A percentile compares a stretch with the other conserved stretches of the same genome.
phyloP scores from a whole-genome alignment of 2,329 filamentous ascomycete genomes.

The Atkinsonella texensis region DNA sequence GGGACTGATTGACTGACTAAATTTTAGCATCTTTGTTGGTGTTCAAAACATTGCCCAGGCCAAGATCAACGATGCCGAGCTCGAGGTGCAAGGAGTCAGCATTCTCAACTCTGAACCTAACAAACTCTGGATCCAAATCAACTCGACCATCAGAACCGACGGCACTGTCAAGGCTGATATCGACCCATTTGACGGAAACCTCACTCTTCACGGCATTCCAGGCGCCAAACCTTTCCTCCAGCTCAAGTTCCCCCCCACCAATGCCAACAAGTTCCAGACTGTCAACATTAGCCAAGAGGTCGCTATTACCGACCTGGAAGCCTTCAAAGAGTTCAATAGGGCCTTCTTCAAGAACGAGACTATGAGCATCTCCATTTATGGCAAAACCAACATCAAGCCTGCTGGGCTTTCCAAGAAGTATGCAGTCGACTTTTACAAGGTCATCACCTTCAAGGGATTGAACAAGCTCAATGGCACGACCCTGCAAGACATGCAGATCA shows the following conservation, averaged over 20 bases:
- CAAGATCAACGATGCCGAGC: conserved; percentile 40
- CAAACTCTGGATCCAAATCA: conserved; percentile 39
- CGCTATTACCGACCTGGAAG: conserved; percentile 32
- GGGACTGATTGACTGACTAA: not conserved
- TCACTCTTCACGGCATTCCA: conserved; percentile 41
- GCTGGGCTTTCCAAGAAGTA: conserved; percentile 36
- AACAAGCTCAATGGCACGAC: conserved; percentile 44
- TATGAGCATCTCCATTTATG: conserved; percentile 37
- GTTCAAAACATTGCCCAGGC: conserved; percentile 45
- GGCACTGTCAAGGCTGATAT: conserved; percentile 40
- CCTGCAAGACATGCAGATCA: conserved; percentile 24
- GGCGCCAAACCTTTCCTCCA: conserved; percentile 36
- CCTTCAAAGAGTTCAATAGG: conserved; percentile 43
- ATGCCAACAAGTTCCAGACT: conserved; percentile 32
- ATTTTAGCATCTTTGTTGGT: conserved; percentile 41
- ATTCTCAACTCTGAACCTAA: conserved; percentile 33
- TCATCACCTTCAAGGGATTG: conserved; percentile 35
- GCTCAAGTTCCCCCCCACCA: conserved; percentile 40
- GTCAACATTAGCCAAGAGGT: conserved; percentile 41
- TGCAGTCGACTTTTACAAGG: conserved; percentile 44
- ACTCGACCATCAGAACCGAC: conserved; percentile 42
- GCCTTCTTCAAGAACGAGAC: conserved; percentile 39
- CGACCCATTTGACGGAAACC: conserved; percentile 36
- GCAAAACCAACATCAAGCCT: conserved; percentile 39
- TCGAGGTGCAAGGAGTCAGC: conserved; percentile 38